phyloP scores from a whole-genome alignment of 495 filamentous ascomycete species.

The Annulohypoxylon maeteangense region DNA sequence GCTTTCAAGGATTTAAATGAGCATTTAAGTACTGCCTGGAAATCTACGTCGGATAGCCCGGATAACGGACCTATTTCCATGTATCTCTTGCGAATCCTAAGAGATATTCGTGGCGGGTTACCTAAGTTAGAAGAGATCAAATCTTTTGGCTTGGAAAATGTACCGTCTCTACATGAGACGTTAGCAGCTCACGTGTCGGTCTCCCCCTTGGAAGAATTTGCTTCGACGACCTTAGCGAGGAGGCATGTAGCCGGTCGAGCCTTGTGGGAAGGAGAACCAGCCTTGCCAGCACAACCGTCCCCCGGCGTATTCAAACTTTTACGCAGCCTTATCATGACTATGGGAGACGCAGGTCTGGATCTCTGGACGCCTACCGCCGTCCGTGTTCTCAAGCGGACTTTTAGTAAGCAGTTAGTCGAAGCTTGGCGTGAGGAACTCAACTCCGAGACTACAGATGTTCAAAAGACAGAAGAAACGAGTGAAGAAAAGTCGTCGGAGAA shows the following conservation, averaged over 20 bases:
- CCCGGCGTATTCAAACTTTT: constrained; percentile 79
- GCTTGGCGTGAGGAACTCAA: constrained; percentile 54
- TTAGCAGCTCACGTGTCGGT: constrained; percentile 56
- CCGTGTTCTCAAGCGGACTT: constrained; percentile 65
- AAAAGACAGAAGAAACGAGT: constrained; percentile 6
- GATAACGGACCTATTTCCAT: constrained; percentile 67
- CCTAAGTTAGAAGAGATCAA: constrained; percentile 59
- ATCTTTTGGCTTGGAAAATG: constrained; percentile 59
- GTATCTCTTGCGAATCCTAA: constrained; percentile 79
- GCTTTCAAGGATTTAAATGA: constrained; percentile 70
- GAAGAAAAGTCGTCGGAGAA: constrained; percentile 9
- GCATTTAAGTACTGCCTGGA: constrained; percentile 61
- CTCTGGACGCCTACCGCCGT: constrained; percentile 84
- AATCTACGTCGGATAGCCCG: constrained; percentile 54
- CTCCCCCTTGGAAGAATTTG: constrained; percentile 55
- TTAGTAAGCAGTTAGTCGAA: constrained; percentile 59
- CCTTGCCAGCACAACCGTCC: constrained; percentile 83
- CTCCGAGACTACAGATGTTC: background rate
- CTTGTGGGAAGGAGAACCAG: constrained; percentile 82
- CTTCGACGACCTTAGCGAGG: constrained; percentile 48
- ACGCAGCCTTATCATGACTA: constrained; percentile 68
- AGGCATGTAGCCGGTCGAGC: constrained; percentile 61
- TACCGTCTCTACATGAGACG: constrained; percentile 67
- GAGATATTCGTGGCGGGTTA: constrained; percentile 75
- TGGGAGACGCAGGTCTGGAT: constrained; percentile 78